Conservation (phyloP, 441 rosid species). For the Raphanus hybrid region DNA sequence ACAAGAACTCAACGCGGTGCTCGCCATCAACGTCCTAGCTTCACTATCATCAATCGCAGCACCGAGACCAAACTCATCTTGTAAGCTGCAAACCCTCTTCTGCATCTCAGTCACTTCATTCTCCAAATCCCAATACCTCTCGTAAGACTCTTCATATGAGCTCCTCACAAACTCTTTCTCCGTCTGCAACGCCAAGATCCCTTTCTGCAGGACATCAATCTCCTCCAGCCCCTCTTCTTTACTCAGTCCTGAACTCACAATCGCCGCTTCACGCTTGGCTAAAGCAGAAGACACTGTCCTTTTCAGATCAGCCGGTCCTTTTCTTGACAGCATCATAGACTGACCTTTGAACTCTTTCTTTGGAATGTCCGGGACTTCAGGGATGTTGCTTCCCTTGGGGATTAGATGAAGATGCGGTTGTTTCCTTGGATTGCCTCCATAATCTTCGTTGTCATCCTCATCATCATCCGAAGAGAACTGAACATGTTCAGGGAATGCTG, state of each 20-base stretch:
- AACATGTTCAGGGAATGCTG: slow-evolving; percentile 84
- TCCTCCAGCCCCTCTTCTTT: slow-evolving; percentile 62
- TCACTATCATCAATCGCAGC: slow-evolving; percentile 61
- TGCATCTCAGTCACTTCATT: slow-evolving; percentile 59
- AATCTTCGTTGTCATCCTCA: slow-evolving; percentile 15
- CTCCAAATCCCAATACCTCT: slow-evolving; percentile 65
- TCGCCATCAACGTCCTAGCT: slow-evolving; percentile 76
- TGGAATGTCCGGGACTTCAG: slow-evolving; percentile 48
- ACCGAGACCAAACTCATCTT: slow-evolving; percentile 58
- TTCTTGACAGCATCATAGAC: slow-evolving; percentile 41
- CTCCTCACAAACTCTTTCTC: too few relatives aligned
- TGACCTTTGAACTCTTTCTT: slow-evolving; percentile 53
- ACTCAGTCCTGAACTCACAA: slow-evolving; percentile 57
- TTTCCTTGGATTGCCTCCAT: too few relatives aligned
- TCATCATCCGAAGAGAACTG: slow-evolving; percentile 59
- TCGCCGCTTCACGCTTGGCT: slow-evolving; percentile 30
- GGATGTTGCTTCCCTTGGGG: too few relatives aligned
- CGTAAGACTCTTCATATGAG: slow-evolving; percentile 37
- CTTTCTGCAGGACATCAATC: slow-evolving; percentile 71
- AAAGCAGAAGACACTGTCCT: slow-evolving; percentile 41
- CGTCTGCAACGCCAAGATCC: not conserved
- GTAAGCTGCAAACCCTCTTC: slow-evolving; percentile 57
- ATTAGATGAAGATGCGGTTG: too few relatives aligned
- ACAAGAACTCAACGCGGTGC: slow-evolving; percentile 72
- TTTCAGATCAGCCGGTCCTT: slow-evolving; percentile 43